Evolutionary conservation across 2,329 filamentous ascomycete genomes (phyloP).

Genomic region (Arachnomyces sp.): DNA sequence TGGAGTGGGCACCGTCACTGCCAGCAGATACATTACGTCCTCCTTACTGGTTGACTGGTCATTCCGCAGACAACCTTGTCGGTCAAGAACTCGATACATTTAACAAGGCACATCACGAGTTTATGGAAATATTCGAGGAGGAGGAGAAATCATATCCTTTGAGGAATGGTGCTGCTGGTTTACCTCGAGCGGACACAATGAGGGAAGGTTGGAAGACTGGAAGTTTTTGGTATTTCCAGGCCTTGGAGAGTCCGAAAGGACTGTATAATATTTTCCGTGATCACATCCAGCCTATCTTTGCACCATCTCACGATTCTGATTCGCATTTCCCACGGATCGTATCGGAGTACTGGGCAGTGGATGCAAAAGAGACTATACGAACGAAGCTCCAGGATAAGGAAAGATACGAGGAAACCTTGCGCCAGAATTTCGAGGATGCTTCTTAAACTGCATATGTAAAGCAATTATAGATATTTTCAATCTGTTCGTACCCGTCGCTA

Average conservation of each 20-base stretch:
- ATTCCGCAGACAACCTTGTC: background rate
- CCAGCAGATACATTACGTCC: slow-evolving; percentile 3
- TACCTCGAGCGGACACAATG: slow-evolving; percentile 2
- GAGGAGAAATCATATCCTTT: background rate
- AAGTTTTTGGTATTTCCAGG: slow-evolving; percentile 19
- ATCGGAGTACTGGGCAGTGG: no score
- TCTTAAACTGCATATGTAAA: no score
- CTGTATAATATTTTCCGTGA: slow-evolving; percentile 16
- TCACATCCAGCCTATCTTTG: slow-evolving; percentile 16
- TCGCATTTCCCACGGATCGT: no score
- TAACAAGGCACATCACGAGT: background rate
- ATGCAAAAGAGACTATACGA: no score
- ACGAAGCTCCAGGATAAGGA: slow-evolving; percentile 14
- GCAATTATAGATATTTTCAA: no score
- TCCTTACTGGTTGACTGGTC: slow-evolving; percentile 8
- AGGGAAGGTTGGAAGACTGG: slow-evolving; percentile 15
- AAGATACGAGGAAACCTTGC: slow-evolving; percentile 13
- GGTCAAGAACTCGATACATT: slow-evolving; percentile 3
- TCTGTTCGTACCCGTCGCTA: no score
- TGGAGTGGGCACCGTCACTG: slow-evolving; percentile 2
- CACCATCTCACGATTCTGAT: background rate
- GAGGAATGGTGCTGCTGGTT: no score
- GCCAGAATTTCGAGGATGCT: slow-evolving; percentile 10
- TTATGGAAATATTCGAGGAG: background rate
- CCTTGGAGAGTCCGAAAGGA: slow-evolving; percentile 16